These are phyloP conservation scores for Termitomyces sp. DNA, from an alignment of 768 basidiomycete species.

Conservation along the genomic window DNA sequence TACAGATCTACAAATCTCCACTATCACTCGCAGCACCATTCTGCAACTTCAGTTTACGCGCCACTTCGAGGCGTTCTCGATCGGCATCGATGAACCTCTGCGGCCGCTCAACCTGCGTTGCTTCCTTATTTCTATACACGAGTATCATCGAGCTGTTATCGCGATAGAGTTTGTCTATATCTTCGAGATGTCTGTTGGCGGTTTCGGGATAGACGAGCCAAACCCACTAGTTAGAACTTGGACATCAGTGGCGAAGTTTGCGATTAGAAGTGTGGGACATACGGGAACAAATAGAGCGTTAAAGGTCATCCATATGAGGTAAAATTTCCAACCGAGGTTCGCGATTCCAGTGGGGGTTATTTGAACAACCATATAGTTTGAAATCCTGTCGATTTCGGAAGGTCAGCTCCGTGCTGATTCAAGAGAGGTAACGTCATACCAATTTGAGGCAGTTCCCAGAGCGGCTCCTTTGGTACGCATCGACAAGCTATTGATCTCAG, in stretches of 20 bases:
- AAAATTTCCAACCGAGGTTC: slow-evolving; percentile 48
- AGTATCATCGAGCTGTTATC: slow-evolving; percentile 41
- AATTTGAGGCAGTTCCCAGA: slow-evolving; percentile 47
- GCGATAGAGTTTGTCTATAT: slow-evolving; percentile 47
- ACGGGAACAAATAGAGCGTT: slow-evolving; percentile 50
- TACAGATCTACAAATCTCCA: background rate
- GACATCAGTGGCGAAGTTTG: background rate
- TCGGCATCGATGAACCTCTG: slow-evolving; percentile 42
- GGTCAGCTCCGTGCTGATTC: background rate
- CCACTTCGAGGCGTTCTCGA: slow-evolving; percentile 22
- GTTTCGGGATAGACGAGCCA: slow-evolving; percentile 51
- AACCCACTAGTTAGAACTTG: slow-evolving; percentile 30
- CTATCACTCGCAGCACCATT: background rate
- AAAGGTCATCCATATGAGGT: slow-evolving; percentile 49
- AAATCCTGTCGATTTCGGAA: slow-evolving; percentile 33
- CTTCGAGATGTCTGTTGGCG: slow-evolving; percentile 48
- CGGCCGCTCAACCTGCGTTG: slow-evolving; percentile 41
- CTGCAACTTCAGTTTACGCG: slow-evolving; percentile 4
- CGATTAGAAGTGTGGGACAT: slow-evolving; percentile 15
- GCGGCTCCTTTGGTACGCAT: slow-evolving; percentile 53
- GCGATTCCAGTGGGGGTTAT: slow-evolving; percentile 47
- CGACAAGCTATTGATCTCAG: slow-evolving; percentile 48
- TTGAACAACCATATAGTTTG: slow-evolving; percentile 51
- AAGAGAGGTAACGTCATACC: slow-evolving; percentile 25
- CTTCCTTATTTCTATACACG: slow-evolving; percentile 43